phyloP scores from a whole-genome alignment of 805 yeast genomes.

The Priceomyces medius region DNA sequence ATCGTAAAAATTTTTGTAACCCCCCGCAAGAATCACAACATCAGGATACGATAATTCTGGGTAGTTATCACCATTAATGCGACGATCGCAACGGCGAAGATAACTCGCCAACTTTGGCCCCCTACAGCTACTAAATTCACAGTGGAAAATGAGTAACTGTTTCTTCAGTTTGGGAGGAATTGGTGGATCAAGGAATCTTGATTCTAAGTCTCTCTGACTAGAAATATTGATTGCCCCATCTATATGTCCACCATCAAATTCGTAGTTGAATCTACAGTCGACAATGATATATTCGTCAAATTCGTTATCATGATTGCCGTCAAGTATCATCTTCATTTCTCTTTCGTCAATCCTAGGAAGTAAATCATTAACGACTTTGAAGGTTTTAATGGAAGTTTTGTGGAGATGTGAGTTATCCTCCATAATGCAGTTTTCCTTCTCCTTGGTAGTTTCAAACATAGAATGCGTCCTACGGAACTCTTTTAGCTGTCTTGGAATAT shows the following conservation, averaged over 20 bases:
- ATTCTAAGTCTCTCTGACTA: constrained; percentile 66
- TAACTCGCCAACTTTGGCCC: constrained; percentile 94
- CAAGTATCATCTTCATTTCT: constrained; percentile 57
- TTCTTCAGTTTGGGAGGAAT: constrained; percentile 19
- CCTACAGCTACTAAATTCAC: constrained; percentile 89
- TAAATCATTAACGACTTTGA: constrained; percentile 49
- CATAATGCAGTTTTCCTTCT: constrained; percentile 18
- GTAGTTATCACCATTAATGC: constrained; percentile 66
- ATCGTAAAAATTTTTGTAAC: constrained; percentile 78
- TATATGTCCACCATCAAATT: constrained; percentile 91
- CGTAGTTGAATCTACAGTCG: constrained; percentile 93
- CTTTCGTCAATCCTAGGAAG: constrained; percentile 65
- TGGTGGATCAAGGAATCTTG: constrained; percentile 38
- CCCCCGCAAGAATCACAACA: constrained; percentile 84
- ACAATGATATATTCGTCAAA: constrained; percentile 62
- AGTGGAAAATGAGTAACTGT: constrained; percentile 77
- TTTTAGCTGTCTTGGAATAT: constrained; percentile 7
- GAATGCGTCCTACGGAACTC: constrained; percentile 63
- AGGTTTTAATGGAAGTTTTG: constrained; percentile 27
- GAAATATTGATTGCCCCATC: constrained; percentile 77
- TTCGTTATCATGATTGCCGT: constrained; percentile 46
- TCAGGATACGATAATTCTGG: constrained; percentile 88
- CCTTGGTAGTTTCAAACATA: constrained; percentile 57
- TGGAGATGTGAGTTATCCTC: constrained; percentile 34
- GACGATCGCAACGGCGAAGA: constrained; percentile 79